These are phyloP conservation scores for Claviceps pazoutovae DNA, from an alignment of 2,329 filamentous ascomycete species.

Conservation along the genomic window DNA sequence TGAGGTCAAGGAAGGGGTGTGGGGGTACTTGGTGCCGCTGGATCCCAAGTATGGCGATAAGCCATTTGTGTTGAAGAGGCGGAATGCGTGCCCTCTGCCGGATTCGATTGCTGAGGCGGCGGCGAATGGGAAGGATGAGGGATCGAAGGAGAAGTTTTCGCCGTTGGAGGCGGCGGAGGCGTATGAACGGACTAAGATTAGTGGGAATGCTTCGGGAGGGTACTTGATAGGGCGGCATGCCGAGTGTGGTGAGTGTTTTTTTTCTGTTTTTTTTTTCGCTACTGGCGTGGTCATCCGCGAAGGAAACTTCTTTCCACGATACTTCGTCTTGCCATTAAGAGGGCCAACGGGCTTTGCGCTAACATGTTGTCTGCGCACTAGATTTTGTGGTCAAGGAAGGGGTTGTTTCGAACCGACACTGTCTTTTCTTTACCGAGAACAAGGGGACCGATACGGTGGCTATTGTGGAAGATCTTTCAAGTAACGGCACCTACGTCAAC, in stretches of 20 bases:
- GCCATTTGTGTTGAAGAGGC: conserved; percentile 59
- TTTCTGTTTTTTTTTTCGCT: not conserved
- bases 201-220: conserved; percentile 56
- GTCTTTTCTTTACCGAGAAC: conserved; percentile 50
- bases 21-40: conserved; percentile 85
- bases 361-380: conserved; percentile 6
- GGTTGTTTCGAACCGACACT: conserved; percentile 79
- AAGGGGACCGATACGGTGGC: conserved; percentile 48
- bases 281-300: not conserved
- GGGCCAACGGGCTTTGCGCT: not conserved
- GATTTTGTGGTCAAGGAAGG: conserved; percentile 63
- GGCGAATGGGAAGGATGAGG: conserved; percentile 23
- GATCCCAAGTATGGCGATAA: conserved; percentile 53
- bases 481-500: conserved; percentile 93
- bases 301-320: too few relatives aligned
- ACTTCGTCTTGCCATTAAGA: too few relatives aligned
- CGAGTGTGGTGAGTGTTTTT: conserved; percentile 62
- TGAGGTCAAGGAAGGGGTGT: conserved; percentile 72
- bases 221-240: conserved; percentile 87
- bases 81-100: conserved; percentile 53
- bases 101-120: conserved; percentile 23
- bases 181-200: conserved; percentile 48
- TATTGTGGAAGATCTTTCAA: conserved; percentile 83
- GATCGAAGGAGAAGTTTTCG: conserved; percentile 28
- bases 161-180: conserved; percentile 40